Percentiles rank a stretch among this genome's conserved stretches.
These are phyloP conservation scores for Canna indica DNA, from an alignment of 176 grass and related monocot species.

Conservation along the genomic window DNA sequence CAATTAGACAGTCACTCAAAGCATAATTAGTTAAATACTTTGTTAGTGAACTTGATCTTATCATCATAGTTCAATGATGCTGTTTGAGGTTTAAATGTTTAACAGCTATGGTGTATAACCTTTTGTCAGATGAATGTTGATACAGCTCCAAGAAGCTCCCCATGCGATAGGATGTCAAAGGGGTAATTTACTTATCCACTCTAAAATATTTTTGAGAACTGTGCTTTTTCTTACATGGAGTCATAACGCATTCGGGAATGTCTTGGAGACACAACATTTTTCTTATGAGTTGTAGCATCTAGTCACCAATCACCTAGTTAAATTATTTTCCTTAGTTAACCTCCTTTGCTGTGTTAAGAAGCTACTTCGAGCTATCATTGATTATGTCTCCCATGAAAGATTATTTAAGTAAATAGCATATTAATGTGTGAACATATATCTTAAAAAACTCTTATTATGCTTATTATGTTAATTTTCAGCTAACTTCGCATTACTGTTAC, in stretches of 20 bases:
- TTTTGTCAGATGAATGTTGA: too few species aligned
- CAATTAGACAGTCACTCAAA: neutral
- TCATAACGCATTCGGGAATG: too few species aligned
- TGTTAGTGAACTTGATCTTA: neutral
- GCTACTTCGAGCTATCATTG: too few species aligned
- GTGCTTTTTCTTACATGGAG: constrained; percentile 1
- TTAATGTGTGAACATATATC: neutral
- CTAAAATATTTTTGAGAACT: neutral
- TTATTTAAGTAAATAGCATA: neutral
- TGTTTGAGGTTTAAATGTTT: too few species aligned
- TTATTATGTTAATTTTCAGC: neutral
- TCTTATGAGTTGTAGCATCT: too few species aligned
- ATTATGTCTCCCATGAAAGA: neutral
- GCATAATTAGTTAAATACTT: too few species aligned
- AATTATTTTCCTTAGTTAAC: too few species aligned
- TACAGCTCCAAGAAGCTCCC: neutral
- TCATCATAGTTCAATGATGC: too few species aligned
- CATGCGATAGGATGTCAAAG: neutral
- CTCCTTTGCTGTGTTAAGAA: too few species aligned
- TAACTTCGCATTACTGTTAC: too few species aligned
- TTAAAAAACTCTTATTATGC: neutral
- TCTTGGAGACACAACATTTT: too few species aligned
- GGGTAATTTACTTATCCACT: neutral
- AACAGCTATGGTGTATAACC: neutral
- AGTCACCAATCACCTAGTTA: too few species aligned